These are phyloP conservation scores for Drechslerella coelobrocha DNA, from an alignment of 2,329 filamentous ascomycete genomes.

Conservation along the genomic window DNA sequence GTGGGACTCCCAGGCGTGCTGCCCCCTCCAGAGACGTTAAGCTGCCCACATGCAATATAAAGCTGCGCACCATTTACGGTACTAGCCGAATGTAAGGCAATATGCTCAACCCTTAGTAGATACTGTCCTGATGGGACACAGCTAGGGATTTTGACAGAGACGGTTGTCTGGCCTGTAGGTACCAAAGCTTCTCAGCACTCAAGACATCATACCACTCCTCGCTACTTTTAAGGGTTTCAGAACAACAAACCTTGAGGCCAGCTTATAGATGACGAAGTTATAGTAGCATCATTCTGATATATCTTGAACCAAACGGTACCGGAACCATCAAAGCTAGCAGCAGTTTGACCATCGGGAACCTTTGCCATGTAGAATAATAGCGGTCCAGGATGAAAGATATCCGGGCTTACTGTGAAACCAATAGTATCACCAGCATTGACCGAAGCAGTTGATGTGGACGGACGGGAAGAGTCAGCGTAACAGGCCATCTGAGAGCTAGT, in stretches of 20 bases:
- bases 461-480: constrained; percentile 59
- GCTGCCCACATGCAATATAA: constrained; percentile 61
- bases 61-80: constrained; percentile 58
- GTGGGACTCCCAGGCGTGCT: constrained; percentile 58
- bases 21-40: constrained; percentile 59
- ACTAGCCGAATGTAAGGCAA: constrained; percentile 60
- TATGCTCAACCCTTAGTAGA: constrained; percentile 61
- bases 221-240: neutral
- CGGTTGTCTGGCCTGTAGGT: constrained; percentile 50
- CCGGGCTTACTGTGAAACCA: constrained; percentile 43
- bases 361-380: constrained; percentile 61
- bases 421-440: constrained; percentile 58
- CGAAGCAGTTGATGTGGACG: constrained; percentile 57
- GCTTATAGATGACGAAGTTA: constrained; percentile 48
- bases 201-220: neutral
- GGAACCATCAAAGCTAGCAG: constrained; percentile 56
- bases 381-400: constrained; percentile 60
- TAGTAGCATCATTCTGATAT: constrained; percentile 56
- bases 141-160: constrained; percentile 58
- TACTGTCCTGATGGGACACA: constrained; percentile 60
- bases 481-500: constrained; percentile 59
- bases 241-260: constrained; percentile 34
- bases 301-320: constrained; percentile 59
- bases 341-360: constrained; percentile 47
- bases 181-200: neutral